Conservation (phyloP, 1,284 basidiomycete genomes). For the Tremellales sp. region DNA sequence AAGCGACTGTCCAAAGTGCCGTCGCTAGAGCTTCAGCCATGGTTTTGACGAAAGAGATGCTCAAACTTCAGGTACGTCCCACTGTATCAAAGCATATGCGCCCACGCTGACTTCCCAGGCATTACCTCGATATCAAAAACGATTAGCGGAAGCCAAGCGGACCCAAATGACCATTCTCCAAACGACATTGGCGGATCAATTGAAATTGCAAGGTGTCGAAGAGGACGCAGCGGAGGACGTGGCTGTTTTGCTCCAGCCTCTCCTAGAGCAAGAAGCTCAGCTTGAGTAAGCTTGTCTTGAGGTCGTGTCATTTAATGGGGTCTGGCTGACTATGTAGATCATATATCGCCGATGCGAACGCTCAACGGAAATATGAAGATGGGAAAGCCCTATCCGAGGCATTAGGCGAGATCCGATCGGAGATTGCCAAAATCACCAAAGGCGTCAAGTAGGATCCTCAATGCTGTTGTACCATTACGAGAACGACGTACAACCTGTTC, state of each 20-base stretch:
- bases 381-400: constrained; percentile 69
- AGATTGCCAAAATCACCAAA: constrained; percentile 65
- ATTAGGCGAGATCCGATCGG: constrained; percentile 69
- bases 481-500: too few relatives aligned
- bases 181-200: constrained; percentile 26
- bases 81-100: not conserved
- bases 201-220: constrained; percentile 17
- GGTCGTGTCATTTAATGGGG: not conserved
- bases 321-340: constrained; percentile 13
- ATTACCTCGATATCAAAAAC: constrained; percentile 58
- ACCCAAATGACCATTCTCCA: constrained; percentile 26
- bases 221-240: constrained; percentile 55
- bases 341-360: constrained; percentile 65
- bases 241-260: constrained; percentile 69
- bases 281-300: constrained; percentile 55
- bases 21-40: constrained; percentile 70
- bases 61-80: constrained; percentile 25
- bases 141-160: constrained; percentile 24
- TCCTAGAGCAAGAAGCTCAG: constrained; percentile 84
- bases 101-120: constrained; percentile 49
- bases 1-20: constrained; percentile 76
- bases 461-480: too few relatives aligned
- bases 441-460: too few relatives aligned
- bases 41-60: constrained; percentile 74
- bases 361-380: constrained; percentile 84